phyloP scores from a whole-genome alignment of 129 eudicot species.

The Cynara cardunculus region DNA sequence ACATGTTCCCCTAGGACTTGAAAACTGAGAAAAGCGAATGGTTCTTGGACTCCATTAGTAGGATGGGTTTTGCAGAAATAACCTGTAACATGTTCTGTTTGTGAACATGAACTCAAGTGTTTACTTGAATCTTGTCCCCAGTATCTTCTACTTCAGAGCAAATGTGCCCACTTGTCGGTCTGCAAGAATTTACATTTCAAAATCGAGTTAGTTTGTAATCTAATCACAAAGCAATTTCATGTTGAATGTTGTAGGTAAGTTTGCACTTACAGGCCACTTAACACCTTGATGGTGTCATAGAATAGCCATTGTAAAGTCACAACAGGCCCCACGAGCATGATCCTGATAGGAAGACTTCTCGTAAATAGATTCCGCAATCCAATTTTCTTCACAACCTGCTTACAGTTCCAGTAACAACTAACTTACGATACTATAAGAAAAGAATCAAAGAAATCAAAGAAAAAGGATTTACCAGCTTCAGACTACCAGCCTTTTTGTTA shows the following conservation, averaged over 20 bases:
- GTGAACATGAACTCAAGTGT: neutral
- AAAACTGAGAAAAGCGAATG: neutral
- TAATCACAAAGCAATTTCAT: neutral
- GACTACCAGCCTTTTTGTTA: constrained; percentile 38
- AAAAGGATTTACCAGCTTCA: constrained; percentile 29
- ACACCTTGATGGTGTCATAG: constrained; percentile 52
- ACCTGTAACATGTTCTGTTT: neutral
- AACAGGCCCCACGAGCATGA: constrained; percentile 57
- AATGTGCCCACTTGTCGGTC: constrained; percentile 63
- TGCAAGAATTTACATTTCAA: constrained; percentile 26
- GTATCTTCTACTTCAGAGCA: constrained; percentile 19
- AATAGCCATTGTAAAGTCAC: constrained; percentile 62
- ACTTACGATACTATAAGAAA: neutral
- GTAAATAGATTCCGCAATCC: constrained; percentile 45
- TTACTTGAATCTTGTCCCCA: constrained; percentile 8
- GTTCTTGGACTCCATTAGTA: constrained; percentile 4
- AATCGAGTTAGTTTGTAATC: neutral
- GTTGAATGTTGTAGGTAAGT: neutral
- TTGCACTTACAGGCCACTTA: constrained; percentile 58
- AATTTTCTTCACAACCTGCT: constrained; percentile 53
- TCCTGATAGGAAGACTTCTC: constrained; percentile 52
- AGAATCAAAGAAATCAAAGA: neutral
- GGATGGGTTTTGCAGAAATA: neutral
- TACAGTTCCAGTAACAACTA: neutral
- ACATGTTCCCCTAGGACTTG: neutral